Conservation (phyloP, 441 rosid species). For the Populus trichocarpa region DNA sequence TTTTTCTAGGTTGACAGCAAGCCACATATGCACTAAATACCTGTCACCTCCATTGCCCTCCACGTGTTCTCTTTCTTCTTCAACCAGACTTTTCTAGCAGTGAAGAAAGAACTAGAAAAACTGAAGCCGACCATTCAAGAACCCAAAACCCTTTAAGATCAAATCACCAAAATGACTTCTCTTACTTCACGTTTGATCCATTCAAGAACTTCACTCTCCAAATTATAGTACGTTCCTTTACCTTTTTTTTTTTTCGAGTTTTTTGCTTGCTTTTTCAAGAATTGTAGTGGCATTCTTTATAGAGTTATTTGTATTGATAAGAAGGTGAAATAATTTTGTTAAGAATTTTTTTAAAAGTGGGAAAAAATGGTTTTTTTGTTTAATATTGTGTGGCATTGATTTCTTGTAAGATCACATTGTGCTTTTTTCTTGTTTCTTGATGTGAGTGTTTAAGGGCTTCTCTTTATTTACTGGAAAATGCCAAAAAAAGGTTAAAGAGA, state of each 20-base stretch:
- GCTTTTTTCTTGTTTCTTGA: not conserved
- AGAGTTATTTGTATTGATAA: not conserved
- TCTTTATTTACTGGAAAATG: not conserved
- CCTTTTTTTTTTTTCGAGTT: not conserved
- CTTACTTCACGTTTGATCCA: slow-evolving; percentile 59
- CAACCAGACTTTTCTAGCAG: not conserved
- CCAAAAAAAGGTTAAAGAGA: not conserved
- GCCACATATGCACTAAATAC: slow-evolving; percentile 29
- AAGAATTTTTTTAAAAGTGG: not conserved
- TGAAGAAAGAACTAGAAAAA: not conserved
- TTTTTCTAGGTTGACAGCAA: slow-evolving; percentile 18
- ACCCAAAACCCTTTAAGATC: not conserved
- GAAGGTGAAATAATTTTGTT: not conserved
- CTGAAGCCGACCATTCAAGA: not conserved
- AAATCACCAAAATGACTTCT: slow-evolving; percentile 37
- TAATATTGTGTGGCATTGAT: not conserved
- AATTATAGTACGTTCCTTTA: slow-evolving; percentile 39
- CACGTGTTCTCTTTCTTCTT: slow-evolving; percentile 23
- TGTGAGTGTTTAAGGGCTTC: not conserved
- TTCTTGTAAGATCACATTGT: not conserved
- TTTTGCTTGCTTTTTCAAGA: not conserved
- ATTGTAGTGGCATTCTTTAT: not conserved
- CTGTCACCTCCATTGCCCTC: slow-evolving; percentile 21
- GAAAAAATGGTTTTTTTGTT: not conserved
- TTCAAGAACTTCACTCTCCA: slow-evolving; percentile 35